A percentile compares a stretch with the other conserved stretches of the same genome.
phyloP scores from a whole-genome alignment of 2,329 filamentous ascomycete genomes.

The Xylariaceae sp. region DNA sequence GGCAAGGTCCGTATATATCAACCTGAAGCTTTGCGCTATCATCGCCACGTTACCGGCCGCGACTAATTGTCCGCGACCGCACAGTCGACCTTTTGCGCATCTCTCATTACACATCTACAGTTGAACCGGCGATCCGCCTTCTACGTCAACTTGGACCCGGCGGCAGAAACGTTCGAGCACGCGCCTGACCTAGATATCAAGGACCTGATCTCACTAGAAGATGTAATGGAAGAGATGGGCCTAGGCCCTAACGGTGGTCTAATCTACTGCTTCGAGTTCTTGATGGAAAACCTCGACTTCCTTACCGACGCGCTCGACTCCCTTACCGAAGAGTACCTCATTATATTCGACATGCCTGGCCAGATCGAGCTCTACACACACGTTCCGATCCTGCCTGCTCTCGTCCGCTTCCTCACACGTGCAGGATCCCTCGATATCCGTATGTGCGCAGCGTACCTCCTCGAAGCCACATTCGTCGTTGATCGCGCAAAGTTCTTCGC shows the following conservation, averaged over 20 bases:
- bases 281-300: conserved; percentile 76
- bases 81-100: conserved; percentile 90
- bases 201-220: conserved; percentile 85
- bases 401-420: conserved; percentile 81
- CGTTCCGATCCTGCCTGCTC: conserved; percentile 85
- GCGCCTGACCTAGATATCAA: conserved; percentile 85
- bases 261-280: conserved; percentile 76
- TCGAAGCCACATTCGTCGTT: conserved; percentile 94
- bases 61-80: conserved; percentile 5
- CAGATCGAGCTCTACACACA: conserved; percentile 99
- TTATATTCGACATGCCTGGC: conserved; percentile 98
- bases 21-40: neutral
- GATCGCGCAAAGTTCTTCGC: conserved; percentile 98
- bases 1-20: conserved; percentile 70
- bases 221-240: conserved; percentile 76
- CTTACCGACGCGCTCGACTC: conserved; percentile 73
- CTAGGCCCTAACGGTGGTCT: conserved; percentile 76
- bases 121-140: conserved; percentile 92
- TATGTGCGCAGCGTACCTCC: conserved; percentile 90
- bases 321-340: conserved; percentile 91
- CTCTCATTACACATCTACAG: conserved; percentile 90
- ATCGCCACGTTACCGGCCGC: neutral
- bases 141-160: conserved; percentile 98
- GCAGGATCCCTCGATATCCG: conserved; percentile 84
- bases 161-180: conserved; percentile 91